Conservation (phyloP, 257 asterid genomes). For the Plantago ovata region DNA sequence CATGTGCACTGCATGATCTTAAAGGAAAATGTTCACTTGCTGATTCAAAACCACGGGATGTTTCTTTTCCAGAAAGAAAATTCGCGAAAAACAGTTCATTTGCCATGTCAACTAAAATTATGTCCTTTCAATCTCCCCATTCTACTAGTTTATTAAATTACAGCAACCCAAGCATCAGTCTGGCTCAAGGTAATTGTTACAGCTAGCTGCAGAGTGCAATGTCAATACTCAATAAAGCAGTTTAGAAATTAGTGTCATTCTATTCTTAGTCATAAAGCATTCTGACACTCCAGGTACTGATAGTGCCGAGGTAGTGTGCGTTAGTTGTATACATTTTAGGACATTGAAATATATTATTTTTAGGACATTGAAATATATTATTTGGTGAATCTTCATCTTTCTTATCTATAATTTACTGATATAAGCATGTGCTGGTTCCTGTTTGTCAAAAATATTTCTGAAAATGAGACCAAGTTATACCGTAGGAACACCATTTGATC, state of each 20-base stretch:
- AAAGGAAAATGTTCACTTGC: constrained; percentile 19
- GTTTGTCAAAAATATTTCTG: not conserved
- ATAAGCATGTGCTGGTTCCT: not conserved
- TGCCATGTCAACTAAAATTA: constrained; percentile 10
- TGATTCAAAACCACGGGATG: constrained; percentile 6
- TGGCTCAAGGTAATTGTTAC: constrained; percentile 3
- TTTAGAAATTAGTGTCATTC: not conserved
- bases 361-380: no score
- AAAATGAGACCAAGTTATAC: no score
- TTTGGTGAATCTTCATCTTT: not conserved
- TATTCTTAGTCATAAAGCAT: not conserved
- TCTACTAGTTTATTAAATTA: constrained; percentile 9
- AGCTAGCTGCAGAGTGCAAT: constrained; percentile 4
- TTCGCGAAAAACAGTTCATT: not conserved
- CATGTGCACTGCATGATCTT: constrained; percentile 30
- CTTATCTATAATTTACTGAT: not conserved
- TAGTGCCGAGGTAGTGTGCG: not conserved
- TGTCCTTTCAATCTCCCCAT: constrained; percentile 17
- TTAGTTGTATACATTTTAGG: constrained; percentile 16
- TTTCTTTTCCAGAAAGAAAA: constrained; percentile 22
- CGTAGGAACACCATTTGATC: no score
- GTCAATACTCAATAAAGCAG: constrained; percentile 11
- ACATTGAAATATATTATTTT: not conserved
- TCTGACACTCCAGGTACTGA: not conserved
- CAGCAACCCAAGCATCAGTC: constrained; percentile 3